phyloP scores from a whole-genome alignment of 176 grass and related monocot species.

The Carex scoparia region DNA sequence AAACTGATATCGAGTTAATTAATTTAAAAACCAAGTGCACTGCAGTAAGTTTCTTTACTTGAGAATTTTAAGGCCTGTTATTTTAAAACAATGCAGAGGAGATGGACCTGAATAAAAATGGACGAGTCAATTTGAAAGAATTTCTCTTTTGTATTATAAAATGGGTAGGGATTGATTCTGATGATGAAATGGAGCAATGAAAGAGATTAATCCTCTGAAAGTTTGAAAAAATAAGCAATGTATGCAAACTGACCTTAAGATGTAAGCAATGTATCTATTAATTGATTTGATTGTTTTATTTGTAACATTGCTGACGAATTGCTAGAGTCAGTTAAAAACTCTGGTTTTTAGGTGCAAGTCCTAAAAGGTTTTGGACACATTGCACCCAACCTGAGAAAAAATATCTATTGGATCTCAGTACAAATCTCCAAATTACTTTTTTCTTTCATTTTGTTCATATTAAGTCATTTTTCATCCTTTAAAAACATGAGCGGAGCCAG shows the following conservation, averaged over 20 bases:
- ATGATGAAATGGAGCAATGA: constrained; percentile 27
- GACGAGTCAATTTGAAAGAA: constrained; percentile 65
- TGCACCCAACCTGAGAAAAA: neutral
- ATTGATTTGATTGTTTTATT: neutral
- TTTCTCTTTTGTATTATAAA: constrained; percentile 56
- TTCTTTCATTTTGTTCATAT: neutral
- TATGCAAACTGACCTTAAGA: constrained; percentile 7
- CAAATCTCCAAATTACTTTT: neutral
- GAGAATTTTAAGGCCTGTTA: neutral
- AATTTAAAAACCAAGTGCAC: neutral
- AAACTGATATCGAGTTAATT: neutral
- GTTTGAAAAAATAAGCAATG: neutral
- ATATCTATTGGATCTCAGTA: neutral
- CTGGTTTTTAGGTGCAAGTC: neutral
- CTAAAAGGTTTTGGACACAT: neutral
- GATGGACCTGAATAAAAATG: constrained; percentile 66
- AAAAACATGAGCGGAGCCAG: too few relatives aligned
- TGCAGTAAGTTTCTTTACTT: neutral
- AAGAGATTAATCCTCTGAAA: neutral
- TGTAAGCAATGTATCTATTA: neutral
- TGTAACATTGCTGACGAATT: neutral
- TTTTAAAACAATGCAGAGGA: constrained; percentile 47
- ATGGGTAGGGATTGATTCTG: constrained; percentile 55
- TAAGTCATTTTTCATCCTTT: neutral
- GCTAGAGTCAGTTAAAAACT: neutral